A percentile compares a stretch with the other conserved stretches of the same genome.
phyloP scores from a whole-genome alignment of 495 filamentous ascomycete genomes.

The Neurospora pannonica region DNA sequence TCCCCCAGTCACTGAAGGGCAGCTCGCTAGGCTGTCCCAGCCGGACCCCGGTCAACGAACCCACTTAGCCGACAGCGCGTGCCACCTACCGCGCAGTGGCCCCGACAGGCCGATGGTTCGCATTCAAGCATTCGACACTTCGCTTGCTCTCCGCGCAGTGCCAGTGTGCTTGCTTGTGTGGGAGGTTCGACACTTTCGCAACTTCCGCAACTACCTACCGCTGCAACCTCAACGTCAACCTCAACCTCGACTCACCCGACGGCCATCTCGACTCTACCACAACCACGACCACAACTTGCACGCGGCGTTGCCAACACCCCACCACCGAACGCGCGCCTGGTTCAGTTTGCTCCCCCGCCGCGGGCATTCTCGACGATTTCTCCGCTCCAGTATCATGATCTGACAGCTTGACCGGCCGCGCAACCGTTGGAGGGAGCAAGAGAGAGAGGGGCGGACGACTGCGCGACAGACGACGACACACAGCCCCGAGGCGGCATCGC shows the following conservation, averaged over 20 bases:
- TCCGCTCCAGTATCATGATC: constrained; percentile 12
- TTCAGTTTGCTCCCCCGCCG: background rate
- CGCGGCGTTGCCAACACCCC: background rate
- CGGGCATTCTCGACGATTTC: background rate
- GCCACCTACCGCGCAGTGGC: background rate
- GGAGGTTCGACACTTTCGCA: background rate
- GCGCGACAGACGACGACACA: background rate
- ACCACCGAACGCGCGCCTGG: background rate
- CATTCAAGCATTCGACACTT: background rate
- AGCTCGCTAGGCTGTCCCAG: background rate
- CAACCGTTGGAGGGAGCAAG: constrained; percentile 13
- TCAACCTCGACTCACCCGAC: background rate
- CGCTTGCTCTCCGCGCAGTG: background rate
- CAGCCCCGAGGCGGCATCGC: background rate
- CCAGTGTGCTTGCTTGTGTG: background rate
- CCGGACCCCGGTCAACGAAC: background rate
- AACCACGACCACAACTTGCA: background rate
- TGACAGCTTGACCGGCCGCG: constrained; percentile 8
- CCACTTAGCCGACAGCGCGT: background rate
- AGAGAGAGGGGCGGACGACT: constrained; percentile 4
- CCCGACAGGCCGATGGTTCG: background rate
- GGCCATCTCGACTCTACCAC: background rate
- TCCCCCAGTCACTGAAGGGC: background rate
- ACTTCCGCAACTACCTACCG: background rate
- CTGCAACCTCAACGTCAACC: background rate